Base-by-base conservation (phyloP, 441 rosid species). In the Arabidopsis hybrid region DNA sequence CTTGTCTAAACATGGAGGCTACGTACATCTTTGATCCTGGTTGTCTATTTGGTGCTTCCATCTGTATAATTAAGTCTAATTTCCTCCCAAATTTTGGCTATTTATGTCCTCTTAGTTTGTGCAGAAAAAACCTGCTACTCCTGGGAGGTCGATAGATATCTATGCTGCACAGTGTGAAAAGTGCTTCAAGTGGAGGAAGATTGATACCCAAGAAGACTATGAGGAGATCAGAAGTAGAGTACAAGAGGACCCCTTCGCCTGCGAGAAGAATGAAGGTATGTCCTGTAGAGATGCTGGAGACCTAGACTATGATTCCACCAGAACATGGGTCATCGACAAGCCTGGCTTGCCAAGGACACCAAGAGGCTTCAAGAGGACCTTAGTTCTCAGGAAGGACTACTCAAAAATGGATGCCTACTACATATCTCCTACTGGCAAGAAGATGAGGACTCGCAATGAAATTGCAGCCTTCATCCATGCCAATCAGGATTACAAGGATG, bases 101-200 rank as follows among this genome's bases (percentile, higher is more conserved):
- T 26, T 26, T 21, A 21, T 21, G 26, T 21, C 26, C 26, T 21
- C 26, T 21, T 21, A 21, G 26, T 21, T 36, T 49, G 34, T 50
- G 43, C 67, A 68, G 72, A 81, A 84, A 88, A 83, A 76, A 65
- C 16, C 77, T 13, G 73, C 34, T 16, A 35, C 69, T 8, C 4
- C 69, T 0, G 71, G 45, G 46, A 80, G 85, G 59, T 77, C 83
- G 3, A 81, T 92, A 13, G 94, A 90, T 78, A 82, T 83, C 21
- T 89, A 83, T 72, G 90, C 93, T 5, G 95, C 83, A 61, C 96
- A 92, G 63, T 90, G 97, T 56, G 84, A 80, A 47, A 80, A 81
- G 32, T 92, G 96, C 83, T 68, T 53, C 5, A 90, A 92, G 70
- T 92, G 96, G 97, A 88, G 97, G 83, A 83, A 81, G 78, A 83